Percentiles rank a stretch among this genome's conserved stretches.
Evolutionary conservation across 2,329 filamentous ascomycete species (phyloP).

Genomic region (Ophiosphaerella korrae): DNA sequence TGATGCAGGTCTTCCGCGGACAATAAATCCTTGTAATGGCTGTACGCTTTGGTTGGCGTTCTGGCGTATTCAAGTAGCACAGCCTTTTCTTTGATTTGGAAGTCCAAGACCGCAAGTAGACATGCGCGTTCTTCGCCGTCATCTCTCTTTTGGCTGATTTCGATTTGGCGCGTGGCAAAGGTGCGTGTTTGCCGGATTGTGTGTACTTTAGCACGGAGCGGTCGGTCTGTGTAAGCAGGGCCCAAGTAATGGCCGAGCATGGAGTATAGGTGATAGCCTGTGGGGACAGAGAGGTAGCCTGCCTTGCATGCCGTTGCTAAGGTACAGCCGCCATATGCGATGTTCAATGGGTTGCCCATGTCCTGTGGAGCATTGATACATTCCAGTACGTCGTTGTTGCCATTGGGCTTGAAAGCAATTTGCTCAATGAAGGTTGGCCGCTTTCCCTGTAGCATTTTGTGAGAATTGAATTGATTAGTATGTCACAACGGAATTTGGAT

Average conservation of each 20-base stretch:
- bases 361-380: conserved; percentile 39
- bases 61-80: conserved; percentile 47
- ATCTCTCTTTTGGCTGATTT: conserved; percentile 50
- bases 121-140: conserved; percentile 48
- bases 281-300: conserved; percentile 48
- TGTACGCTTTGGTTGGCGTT: conserved; percentile 42
- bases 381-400: conserved; percentile 15
- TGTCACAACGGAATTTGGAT: background rate
- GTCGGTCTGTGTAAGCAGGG: conserved; percentile 50
- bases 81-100: conserved; percentile 51
- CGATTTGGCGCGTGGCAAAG: conserved; percentile 55
- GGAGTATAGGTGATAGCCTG: conserved; percentile 52
- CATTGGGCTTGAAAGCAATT: conserved; percentile 14
- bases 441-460: conserved; percentile 4
- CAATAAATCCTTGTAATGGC: conserved; percentile 20
- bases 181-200: conserved; percentile 52
- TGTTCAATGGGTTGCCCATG: conserved; percentile 44
- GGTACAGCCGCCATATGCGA: conserved; percentile 56
- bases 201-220: conserved; percentile 46
- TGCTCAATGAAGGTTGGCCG: conserved; percentile 17
- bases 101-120: conserved; percentile 54
- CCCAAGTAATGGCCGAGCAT: conserved; percentile 55
- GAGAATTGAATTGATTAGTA: background rate
- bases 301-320: conserved; percentile 50
- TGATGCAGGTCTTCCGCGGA: background rate